phyloP scores from a whole-genome alignment of 371 early-diverging fungal genomes.

The Mortierella sp. region DNA sequence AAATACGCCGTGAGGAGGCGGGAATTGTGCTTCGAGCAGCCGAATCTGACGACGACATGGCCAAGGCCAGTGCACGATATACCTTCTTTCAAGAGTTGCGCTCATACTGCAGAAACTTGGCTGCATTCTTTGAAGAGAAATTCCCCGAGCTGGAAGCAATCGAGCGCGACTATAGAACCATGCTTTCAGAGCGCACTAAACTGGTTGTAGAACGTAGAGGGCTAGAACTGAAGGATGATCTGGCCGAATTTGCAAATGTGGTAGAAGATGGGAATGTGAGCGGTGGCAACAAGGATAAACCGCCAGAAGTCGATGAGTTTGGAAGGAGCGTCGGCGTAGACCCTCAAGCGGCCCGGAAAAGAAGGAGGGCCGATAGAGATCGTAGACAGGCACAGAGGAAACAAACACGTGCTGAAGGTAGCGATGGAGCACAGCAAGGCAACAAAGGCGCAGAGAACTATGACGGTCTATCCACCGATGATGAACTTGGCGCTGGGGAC shows the following conservation, averaged over 20 bases:
- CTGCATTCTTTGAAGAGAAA: conserved; percentile 78
- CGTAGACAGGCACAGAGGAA: conserved; percentile 24
- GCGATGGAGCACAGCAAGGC: neutral
- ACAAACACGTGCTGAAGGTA: neutral
- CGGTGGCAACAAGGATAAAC: conserved; percentile 19
- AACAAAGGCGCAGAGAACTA: conserved; percentile 11
- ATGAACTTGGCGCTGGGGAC: conserved; percentile 62
- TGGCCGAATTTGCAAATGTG: conserved; percentile 62
- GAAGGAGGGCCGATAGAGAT: conserved; percentile 54
- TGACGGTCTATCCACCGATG: conserved; percentile 69
- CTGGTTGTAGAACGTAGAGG: conserved; percentile 58
- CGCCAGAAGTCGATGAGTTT: conserved; percentile 62
- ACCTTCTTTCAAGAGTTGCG: conserved; percentile 77
- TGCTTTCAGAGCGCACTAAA: conserved; percentile 60
- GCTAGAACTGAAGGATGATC: conserved; percentile 64
- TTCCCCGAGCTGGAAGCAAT: conserved; percentile 73
- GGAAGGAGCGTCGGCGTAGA: conserved; percentile 56
- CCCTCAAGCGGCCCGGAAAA: conserved; percentile 55
- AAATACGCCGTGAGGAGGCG: conserved; percentile 62
- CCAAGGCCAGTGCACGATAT: conserved; percentile 66
- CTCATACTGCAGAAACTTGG: conserved; percentile 71
- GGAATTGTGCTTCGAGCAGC: conserved; percentile 48
- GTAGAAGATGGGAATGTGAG: conserved; percentile 36
- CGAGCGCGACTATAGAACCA: conserved; percentile 66
- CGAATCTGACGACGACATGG: conserved; percentile 62